Conservation (phyloP, 75 land plant genomes). For the Pseudotsuga menziesii region DNA sequence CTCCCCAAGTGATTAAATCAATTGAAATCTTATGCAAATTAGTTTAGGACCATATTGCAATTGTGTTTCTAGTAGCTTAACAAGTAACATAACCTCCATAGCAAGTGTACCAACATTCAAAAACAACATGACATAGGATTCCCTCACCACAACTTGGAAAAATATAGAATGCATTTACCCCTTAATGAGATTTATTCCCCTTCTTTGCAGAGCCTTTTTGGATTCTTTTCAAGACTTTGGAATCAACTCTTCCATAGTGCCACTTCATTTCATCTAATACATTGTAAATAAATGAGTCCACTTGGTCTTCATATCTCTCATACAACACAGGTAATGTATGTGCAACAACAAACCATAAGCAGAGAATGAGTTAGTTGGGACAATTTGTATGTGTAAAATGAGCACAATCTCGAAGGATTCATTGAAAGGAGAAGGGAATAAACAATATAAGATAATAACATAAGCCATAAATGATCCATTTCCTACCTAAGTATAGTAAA, state of each 20-base stretch:
- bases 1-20: too few relatives aligned
- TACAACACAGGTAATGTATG: conserved; percentile 73
- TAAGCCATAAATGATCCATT: too few relatives aligned
- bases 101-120: not conserved
- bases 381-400: too few relatives aligned
- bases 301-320: conserved; percentile 72
- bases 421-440: not conserved
- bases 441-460: too few relatives aligned
- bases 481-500: too few relatives aligned
- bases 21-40: too few relatives aligned
- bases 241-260: conserved; percentile 52
- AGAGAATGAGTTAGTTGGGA: too few relatives aligned
- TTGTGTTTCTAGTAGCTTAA: not conserved
- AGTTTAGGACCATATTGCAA: too few relatives aligned
- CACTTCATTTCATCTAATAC: conserved; percentile 30
- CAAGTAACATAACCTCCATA: not conserved
- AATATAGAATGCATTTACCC: too few relatives aligned
- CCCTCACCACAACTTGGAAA: not conserved
- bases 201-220: conserved; percentile 43
- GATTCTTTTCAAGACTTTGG: conserved; percentile 49
- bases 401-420: not conserved
- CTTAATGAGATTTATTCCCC: conserved; percentile 36
- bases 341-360: conserved; percentile 47
- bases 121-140: not conserved
- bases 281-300: conserved; percentile 42